Percentiles rank a stretch among this genome's conserved stretches.
phyloP scores from a whole-genome alignment of 768 basidiomycete genomes.

The Termitomyces sp. region DNA sequence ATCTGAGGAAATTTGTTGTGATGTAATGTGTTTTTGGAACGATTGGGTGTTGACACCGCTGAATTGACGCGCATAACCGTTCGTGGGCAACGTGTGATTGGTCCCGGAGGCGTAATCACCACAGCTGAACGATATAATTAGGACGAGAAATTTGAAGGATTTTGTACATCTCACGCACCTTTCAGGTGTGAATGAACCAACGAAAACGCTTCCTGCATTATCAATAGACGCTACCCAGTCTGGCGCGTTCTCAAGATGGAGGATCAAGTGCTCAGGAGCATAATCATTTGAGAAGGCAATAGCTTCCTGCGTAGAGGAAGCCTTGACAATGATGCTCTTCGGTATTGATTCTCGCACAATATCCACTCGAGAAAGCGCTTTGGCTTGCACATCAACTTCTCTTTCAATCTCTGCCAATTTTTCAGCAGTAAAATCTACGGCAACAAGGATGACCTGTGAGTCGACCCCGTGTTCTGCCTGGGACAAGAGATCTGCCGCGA shows the following conservation, averaged over 20 bases:
- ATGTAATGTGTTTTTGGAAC: constrained; percentile 99
- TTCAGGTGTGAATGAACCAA: constrained; percentile 93
- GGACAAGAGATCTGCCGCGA: constrained; percentile 94
- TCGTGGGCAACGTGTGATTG: constrained; percentile 96
- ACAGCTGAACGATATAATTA: constrained; percentile 49
- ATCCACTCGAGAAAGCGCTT: constrained; percentile 78
- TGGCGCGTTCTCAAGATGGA: constrained; percentile 78
- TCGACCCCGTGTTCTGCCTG: constrained; percentile 99
- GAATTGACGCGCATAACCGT: constrained; percentile 96
- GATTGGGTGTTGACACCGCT: constrained; percentile 96
- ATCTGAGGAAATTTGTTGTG: constrained; percentile 80
- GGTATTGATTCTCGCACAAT: constrained; percentile 86
- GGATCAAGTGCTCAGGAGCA: constrained; percentile 95
- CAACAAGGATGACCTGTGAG: constrained; percentile 94
- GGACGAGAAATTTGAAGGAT: not conserved
- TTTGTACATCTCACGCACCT: constrained; percentile 50
- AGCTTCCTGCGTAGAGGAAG: constrained; percentile 64
- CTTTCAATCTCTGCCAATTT: constrained; percentile 72
- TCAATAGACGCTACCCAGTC: constrained; percentile 60
- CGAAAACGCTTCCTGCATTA: constrained; percentile 96
- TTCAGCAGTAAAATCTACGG: constrained; percentile 59
- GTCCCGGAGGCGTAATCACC: constrained; percentile 99
- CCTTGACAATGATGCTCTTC: constrained; percentile 86
- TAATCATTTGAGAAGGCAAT: constrained; percentile 93
- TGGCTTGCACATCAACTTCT: constrained; percentile 85